Evolutionary conservation across 208 protist genomes (phyloP), one percentile per base, ranked within the genome.

Genomic region (Wallacemonas sp.): DNA sequence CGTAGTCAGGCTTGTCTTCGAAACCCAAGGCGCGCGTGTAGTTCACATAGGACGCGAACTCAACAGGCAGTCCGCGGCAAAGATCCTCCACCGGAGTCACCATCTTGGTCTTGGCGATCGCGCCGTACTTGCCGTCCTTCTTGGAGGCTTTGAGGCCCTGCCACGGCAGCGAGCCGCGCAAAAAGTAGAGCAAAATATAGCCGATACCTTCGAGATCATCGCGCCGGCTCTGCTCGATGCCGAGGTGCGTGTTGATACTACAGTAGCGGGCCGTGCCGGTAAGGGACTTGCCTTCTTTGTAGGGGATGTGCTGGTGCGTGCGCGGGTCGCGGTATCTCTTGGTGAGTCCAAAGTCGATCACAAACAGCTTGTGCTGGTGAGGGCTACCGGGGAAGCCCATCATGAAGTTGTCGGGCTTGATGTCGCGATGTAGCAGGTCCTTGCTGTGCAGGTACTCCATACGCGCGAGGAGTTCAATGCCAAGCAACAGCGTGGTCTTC

Each of bases 131-230:
- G 42, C n/a, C 46, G 29, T 65, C 49, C 79, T 99, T 99, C 8
- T 94, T 99, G 49, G 88, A 79, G 1, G 97, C 94, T 67, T 94
- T 95, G 5, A 99, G 76, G 0, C 97, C 98, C 83, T 99, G 98
- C 99, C 98, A 99, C 39, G 99, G 99, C 45, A 99, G 83, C 32
- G 82, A 92, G 18, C 99, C 99, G 29, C 97, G 89, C 29, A 99
- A 74, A 69, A 99, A 99, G 82, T 99, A 99, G 75, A 99, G 94
- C n/a, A 99, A 81, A 29, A 99, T 96, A 81, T 99, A 99, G 45
- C 98, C 99, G 23, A 99, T 85, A 18, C 97, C 95, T 81, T 99
- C 99, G 26, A 99, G 81, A 76, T 99, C 98, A 67, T 99, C 98
- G 36, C 98, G 84, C 22, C 98, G 82, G 74, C 83, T 87, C 84